phyloP scores from a whole-genome alignment of 805 yeast species.

The Yamadazyma kitorensis region DNA sequence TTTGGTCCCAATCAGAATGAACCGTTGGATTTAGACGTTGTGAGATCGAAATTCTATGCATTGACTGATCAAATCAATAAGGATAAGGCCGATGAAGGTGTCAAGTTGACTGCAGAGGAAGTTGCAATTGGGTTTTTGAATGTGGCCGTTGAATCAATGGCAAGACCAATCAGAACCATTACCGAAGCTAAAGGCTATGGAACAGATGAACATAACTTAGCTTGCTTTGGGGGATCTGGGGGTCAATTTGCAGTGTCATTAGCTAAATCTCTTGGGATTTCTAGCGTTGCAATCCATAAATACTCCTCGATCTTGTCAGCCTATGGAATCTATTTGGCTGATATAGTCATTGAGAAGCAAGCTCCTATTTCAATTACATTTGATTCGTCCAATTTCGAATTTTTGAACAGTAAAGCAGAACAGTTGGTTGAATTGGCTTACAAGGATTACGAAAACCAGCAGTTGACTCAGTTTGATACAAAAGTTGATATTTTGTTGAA shows the following conservation, averaged over 20 bases:
- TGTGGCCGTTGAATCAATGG: constrained; percentile 35
- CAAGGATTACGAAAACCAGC: constrained; percentile 45
- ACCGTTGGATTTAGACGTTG: constrained; percentile 32
- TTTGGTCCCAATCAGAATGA: constrained; percentile 37
- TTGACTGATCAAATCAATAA: constrained; percentile 46
- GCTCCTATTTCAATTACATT: constrained; percentile 30
- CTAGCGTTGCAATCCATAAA: constrained; percentile 30
- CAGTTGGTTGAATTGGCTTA: constrained; percentile 43
- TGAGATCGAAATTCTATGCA: constrained; percentile 51
- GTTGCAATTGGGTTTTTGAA: constrained; percentile 33
- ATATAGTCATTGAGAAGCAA: constrained; percentile 35
- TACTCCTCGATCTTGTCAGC: constrained; percentile 35
- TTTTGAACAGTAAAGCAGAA: constrained; percentile 45
- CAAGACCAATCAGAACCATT: constrained; percentile 32
- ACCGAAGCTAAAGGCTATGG: constrained; percentile 34
- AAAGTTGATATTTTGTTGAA: constrained; percentile 65
- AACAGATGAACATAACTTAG: constrained; percentile 29
- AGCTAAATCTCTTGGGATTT: constrained; percentile 27
- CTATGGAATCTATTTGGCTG: constrained; percentile 32
- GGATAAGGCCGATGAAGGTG: constrained; percentile 19
- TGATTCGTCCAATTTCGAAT: constrained; percentile 22
- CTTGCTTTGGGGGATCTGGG: constrained; percentile 39
- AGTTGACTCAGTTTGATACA: constrained; percentile 41
- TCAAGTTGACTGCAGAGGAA: constrained; percentile 25
- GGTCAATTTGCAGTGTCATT: constrained; percentile 30